Base-by-base conservation (phyloP, 2,329 filamentous ascomycete species). In the Trichophyton benhamiae region DNA sequence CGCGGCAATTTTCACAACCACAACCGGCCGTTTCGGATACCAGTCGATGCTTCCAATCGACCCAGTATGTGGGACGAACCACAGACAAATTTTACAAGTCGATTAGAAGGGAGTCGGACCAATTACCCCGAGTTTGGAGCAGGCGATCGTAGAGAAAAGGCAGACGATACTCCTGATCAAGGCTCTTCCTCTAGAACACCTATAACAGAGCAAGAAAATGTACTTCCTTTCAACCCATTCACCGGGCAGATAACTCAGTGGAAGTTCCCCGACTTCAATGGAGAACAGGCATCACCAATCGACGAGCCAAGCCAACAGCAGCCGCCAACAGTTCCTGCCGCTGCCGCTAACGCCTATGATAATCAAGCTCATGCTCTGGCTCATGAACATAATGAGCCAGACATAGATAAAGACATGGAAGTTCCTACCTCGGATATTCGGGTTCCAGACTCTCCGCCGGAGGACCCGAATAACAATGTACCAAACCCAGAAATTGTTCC, bases 61-160 rank as follows among this genome's bases (percentile, higher is more conserved):
- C 52, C 52, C n/a, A 55, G 52, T 30, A 55, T 55, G 52, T 55
- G 52, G 52, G 52, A 55, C 20, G 52, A 55, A 11, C 27, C 52
- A 6, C 25, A 55, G 27, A 27, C 25, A 22, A 36, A 55, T 38
- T 36, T 33, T 17, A 36, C 15, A 6, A 17, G 33, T 20, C 27
- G 11, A 17, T 6, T 27, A 3, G 27, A 7, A 2, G 27, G 52
- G 2, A 30, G 3, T 7, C 27, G 27, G 13, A 2, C 2, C 25
- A 11, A 11, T 0, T 55, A 33, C 25, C 15, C 49, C 3, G 15
- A n/a, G 15, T 36, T 55, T 20, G 15, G 27, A 15, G 8, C 15
- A 13, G 33, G 33, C 2, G 13, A 55, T 0, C 15, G 27, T 5
- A 55, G n/a, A 17, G 27, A 36, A 36, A 30, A 55, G 7, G 6